phyloP scores from a whole-genome alignment of 352 stramenopile species.

The Globisporangium uncinulatum region DNA sequence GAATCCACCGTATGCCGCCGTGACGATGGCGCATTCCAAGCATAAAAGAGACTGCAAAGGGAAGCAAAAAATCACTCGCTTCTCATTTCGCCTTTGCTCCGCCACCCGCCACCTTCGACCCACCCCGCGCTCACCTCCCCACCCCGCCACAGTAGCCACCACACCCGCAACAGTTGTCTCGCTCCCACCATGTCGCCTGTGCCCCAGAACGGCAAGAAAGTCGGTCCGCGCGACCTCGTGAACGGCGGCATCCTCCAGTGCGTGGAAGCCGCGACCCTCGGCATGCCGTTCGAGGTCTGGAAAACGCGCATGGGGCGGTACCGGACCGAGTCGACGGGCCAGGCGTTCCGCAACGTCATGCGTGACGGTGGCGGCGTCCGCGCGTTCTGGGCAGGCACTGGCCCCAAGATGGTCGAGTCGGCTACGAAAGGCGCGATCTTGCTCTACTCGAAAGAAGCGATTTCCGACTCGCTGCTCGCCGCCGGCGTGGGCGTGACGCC shows the following conservation, averaged over 20 bases:
- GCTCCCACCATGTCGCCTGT: conserved; percentile 45
- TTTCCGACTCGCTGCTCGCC: conserved; percentile 71
- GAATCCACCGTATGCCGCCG: no score
- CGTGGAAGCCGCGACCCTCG: conserved; percentile 83
- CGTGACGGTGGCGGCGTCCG: conserved; percentile 68
- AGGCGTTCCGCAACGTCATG: conserved; percentile 88
- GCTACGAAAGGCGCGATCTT: conserved; percentile 88
- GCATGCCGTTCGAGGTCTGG: conserved; percentile 92
- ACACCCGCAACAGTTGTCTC: neutral
- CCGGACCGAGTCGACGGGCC: conserved; percentile 66
- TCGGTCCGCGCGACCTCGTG: conserved; percentile 67
- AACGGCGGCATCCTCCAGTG: conserved; percentile 85
- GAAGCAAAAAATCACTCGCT: no score
- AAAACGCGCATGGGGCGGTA: conserved; percentile 92
- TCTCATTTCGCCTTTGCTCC: no score
- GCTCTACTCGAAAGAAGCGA: conserved; percentile 87
- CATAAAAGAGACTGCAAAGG: no score
- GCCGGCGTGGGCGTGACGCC: conserved; percentile 54
- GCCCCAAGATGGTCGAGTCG: conserved; percentile 90
- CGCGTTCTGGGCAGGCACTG: conserved; percentile 86
- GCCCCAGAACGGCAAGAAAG: conserved; percentile 70
- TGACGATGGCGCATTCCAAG: no score
- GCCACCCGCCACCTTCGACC: no score
- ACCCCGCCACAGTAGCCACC: no score
- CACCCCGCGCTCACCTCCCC: neutral